phyloP scores from a whole-genome alignment of 1,284 basidiomycete genomes.

The Coniferiporia weirii region DNA sequence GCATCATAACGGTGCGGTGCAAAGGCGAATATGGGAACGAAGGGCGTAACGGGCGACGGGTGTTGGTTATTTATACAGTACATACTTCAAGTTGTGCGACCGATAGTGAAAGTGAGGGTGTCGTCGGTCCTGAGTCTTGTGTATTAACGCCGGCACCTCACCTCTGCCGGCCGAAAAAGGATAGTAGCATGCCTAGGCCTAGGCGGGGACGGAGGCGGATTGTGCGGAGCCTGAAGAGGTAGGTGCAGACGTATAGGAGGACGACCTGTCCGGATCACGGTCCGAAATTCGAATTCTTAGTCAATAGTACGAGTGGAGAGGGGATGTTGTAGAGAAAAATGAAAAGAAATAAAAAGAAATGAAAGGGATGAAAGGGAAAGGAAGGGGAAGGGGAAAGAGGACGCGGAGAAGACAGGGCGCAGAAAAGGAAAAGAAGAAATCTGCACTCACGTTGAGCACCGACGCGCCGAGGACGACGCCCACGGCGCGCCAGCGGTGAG shows the following conservation, averaged over 20 bases:
- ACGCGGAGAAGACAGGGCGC: background rate
- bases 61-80: too few species aligned
- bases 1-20: too few species aligned
- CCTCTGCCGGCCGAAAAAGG: background rate
- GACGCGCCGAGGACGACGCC: slow-evolving; percentile 12
- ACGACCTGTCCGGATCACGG: background rate
- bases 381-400: too few species aligned
- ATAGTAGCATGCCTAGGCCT: background rate
- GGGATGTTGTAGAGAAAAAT: too few species aligned
- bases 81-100: too few species aligned
- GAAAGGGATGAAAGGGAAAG: too few species aligned
- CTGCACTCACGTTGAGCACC: slow-evolving; percentile 14
- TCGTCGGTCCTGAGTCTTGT: too few species aligned
- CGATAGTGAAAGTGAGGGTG: too few species aligned
- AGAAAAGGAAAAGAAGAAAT: background rate
- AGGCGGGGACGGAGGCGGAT: slow-evolving; percentile 33
- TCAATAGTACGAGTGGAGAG: too few species aligned
- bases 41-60: too few species aligned
- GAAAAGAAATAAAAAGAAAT: too few species aligned
- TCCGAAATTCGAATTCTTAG: background rate
- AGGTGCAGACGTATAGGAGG: slow-evolving; percentile 5
- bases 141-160: background rate
- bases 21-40: too few species aligned
- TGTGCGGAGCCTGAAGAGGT: slow-evolving; percentile 7
- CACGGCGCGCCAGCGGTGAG: slow-evolving; percentile 19